Evolutionary conservation across 2,329 filamentous ascomycete species (phyloP).

Genomic region (Amauroascus niger): DNA sequence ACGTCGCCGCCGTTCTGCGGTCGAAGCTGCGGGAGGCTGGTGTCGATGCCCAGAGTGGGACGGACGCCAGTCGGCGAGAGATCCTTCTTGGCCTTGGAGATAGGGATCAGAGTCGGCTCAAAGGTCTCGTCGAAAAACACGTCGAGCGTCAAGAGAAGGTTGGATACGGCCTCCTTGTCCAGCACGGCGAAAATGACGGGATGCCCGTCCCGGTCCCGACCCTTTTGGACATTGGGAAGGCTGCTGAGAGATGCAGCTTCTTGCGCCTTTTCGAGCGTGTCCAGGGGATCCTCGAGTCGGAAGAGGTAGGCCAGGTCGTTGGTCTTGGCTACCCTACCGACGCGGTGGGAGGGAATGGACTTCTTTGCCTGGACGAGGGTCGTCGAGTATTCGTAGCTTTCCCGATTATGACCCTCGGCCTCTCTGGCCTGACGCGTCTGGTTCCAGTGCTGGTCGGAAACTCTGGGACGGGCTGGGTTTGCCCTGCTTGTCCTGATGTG

Average conservation of each 20-base stretch:
- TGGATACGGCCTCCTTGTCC: neutral
- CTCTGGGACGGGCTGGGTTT: constrained; percentile 26
- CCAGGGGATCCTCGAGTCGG: constrained; percentile 20
- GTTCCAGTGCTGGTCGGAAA: constrained; percentile 32
- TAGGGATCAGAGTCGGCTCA: neutral
- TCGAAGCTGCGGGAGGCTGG: constrained; percentile 25
- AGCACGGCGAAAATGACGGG: neutral
- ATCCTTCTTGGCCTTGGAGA: constrained; percentile 21
- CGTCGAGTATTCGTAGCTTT: constrained; percentile 32
- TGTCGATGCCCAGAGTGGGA: constrained; percentile 21
- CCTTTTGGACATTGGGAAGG: constrained; percentile 9
- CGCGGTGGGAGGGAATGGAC: neutral
- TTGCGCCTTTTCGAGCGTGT: constrained; percentile 18
- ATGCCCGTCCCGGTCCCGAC: neutral
- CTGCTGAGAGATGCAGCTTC: constrained; percentile 15
- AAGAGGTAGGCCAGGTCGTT: constrained; percentile 19
- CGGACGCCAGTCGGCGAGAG: constrained; percentile 19
- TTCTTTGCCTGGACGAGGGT: neutral
- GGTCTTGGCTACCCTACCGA: neutral
- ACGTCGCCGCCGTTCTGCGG: neutral
- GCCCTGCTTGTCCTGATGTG: constrained; percentile 28
- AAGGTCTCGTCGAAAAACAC: neutral
- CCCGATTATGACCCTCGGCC: constrained; percentile 29
- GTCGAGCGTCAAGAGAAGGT: neutral
- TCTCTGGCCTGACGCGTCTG: constrained; percentile 25